Evolutionary conservation across 192 early-diverging fungal species (phyloP), one percentile per base, ranked within the genome.

Genomic region (Gamsiella multidivaricata): DNA sequence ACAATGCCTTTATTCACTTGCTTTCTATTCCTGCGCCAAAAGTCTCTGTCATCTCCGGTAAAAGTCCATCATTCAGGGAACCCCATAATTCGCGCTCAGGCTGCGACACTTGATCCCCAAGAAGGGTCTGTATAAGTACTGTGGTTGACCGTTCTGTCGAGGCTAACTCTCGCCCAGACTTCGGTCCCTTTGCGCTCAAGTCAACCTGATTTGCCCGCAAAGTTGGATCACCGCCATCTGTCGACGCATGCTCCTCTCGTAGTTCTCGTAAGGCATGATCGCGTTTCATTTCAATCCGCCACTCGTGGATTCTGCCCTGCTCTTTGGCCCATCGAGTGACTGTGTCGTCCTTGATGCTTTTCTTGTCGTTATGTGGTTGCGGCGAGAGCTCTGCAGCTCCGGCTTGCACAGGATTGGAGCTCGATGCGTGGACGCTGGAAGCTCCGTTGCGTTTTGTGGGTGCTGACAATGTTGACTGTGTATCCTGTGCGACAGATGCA

Each of bases 291-390:
- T 68, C 37, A 37, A 61, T 32, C 2, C 65, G 50, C 14, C 59
- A 53, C 25, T 61, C 25, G n/a, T 61, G 46, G 29, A 76, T 68
- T n/a, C 22, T 54, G 18, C 41, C 65, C 43, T 76, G 73, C 2
- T 68, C 73, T 3, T 62, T 20, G 7, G 73, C 73, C 73, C 73
- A 76, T 9, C n/a, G 42, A 0, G 54, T 36, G 0, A 76, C 29
- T 2, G 23, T 52, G 9, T 54, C 32, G 10, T 49, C n/a, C 22
- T 42, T 60, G n/a, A 33, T 28, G 57, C 25, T 47, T 31, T 5
- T 11, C 23, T 15, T 22, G 10, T 53, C 17, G n/a, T 8, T 2
- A 3, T 36, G 31, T 9, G 18, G 31, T 36, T 8, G 61, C 5
- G 29, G 26, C 28, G 49, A 28, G 33, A 14, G 5, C 17, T 25